Evolutionary conservation across 345 rosid genomes (phyloP).

Genomic region (Eucalyptus marginata): DNA sequence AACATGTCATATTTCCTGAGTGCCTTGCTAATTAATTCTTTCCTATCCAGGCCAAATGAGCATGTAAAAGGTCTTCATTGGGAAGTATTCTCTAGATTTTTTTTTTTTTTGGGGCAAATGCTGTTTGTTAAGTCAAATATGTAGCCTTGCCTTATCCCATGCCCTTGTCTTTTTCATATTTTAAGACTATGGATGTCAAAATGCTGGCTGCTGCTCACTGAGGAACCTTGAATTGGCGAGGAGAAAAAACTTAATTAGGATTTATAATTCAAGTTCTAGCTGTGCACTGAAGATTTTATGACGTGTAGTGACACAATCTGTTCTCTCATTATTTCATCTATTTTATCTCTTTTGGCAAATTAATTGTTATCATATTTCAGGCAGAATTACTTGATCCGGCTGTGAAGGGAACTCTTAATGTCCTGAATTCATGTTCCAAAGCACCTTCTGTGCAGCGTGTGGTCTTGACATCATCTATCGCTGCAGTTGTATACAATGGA

Average conservation of each 20-base stretch:
- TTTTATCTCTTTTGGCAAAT: neutral
- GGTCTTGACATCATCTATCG: constrained; percentile 71
- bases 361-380: constrained; percentile 18
- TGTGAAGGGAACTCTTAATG: constrained; percentile 79
- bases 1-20: neutral
- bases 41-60: neutral
- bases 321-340: neutral
- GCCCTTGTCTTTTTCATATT: neutral
- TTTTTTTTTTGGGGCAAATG: neutral
- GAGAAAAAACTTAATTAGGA: neutral
- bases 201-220: neutral
- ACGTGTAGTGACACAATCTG: neutral
- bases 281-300: neutral
- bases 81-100: neutral
- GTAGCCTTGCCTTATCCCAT: neutral
- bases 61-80: neutral
- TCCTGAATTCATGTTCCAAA: constrained; percentile 61
- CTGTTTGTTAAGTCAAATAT: neutral
- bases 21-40: neutral
- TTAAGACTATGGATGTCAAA: neutral
- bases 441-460: constrained; percentile 59
- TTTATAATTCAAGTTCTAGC: neutral
- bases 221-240: neutral
- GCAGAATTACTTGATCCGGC: constrained; percentile 82
- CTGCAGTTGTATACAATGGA: constrained; percentile 47